These are phyloP conservation scores for Suillus placidus DNA, from an alignment of 768 basidiomycete species.

Conservation along the genomic window DNA sequence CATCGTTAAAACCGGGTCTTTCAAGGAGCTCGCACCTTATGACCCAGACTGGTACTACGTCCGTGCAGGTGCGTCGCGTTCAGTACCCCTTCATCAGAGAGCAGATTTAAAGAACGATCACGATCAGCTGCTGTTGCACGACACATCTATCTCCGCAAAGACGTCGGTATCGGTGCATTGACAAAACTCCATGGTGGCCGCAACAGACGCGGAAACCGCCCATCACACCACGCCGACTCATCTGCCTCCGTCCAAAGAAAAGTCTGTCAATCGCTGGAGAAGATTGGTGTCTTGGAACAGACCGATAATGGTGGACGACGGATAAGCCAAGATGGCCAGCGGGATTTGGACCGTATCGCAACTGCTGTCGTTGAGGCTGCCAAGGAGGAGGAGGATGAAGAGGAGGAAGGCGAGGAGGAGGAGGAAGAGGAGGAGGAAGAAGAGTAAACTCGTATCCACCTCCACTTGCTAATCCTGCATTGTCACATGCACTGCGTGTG, in stretches of 20 bases:
- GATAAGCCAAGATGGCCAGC: conserved; percentile 96
- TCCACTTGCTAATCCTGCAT: conserved; percentile 20
- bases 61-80: conserved; percentile 75
- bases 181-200: conserved; percentile 96
- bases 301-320: conserved; percentile 92
- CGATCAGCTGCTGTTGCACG: conserved; percentile 87
- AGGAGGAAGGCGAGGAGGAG: conserved; percentile 72
- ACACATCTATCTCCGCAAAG: conserved; percentile 99
- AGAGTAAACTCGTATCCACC: conserved; percentile 28
- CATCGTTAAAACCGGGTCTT: conserved; percentile 96
- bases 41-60: conserved; percentile 99
- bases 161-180: conserved; percentile 90
- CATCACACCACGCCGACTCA: conserved; percentile 88
- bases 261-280: conserved; percentile 95
- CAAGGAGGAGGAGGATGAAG: conserved; percentile 75
- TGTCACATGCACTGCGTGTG: conserved; percentile 27
- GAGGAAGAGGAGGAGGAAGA: conserved; percentile 59
- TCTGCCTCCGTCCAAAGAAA: conserved; percentile 92
- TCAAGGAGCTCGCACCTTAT: conserved; percentile 98
- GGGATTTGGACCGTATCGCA: conserved; percentile 93
- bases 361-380: conserved; percentile 83
- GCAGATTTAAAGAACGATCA: background rate
- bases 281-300: conserved; percentile 97
- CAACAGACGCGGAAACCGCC: conserved; percentile 95
- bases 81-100: background rate